Base-by-base conservation (phyloP, 805 yeast genomes). In the Metschnikowia rubicola region DNA sequence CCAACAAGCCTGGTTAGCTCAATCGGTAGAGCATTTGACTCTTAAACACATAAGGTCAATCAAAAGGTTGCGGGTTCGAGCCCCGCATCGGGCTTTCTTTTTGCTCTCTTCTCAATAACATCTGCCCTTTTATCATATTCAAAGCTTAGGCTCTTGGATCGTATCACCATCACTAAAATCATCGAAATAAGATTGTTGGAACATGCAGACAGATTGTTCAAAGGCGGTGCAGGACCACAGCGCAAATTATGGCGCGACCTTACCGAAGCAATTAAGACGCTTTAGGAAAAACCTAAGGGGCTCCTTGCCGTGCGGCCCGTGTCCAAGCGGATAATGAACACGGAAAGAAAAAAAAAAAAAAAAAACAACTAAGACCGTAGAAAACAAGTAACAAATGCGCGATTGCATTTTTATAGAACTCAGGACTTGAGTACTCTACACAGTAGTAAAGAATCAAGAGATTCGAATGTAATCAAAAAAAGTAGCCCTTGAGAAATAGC, bases 31-130 rank as follows among this genome's bases (percentile, higher is more conserved):
- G 58, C 58, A 55, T 55, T 55, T 55, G 58, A 55, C 58, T 55
- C 58, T 55, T 54, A 54, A 50, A 21, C 51, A 40, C 35, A 45
- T 55, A 55, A 55, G 58, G 58, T 55, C 58, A 55, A 55, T 55
- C 58, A 55, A 55, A 55, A 55, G 58, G 58, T 55, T 55, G 58
- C 58, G 58, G 58, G 58, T 55, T 55, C 58, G 58, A 55, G 56
- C 59, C 59, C 59, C 58, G 59, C 59, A 55, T 55, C 59, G 59
- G 59, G 59, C 59, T 55, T 38, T 30, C 21, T 44, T 50, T 48
- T 47, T 43, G 17, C 17, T 15, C 17, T 15, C 3, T 15, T 15
- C 17, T 15, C 17, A 15, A 15, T 15, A 15, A 15, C 17, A 2
- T 15, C 17, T 21, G 7, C 26, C 26, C 1, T 21, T 21, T 7